phyloP scores from a whole-genome alignment of 2,329 filamentous ascomycete genomes.

The Lasiodiplodia gonubiensis region DNA sequence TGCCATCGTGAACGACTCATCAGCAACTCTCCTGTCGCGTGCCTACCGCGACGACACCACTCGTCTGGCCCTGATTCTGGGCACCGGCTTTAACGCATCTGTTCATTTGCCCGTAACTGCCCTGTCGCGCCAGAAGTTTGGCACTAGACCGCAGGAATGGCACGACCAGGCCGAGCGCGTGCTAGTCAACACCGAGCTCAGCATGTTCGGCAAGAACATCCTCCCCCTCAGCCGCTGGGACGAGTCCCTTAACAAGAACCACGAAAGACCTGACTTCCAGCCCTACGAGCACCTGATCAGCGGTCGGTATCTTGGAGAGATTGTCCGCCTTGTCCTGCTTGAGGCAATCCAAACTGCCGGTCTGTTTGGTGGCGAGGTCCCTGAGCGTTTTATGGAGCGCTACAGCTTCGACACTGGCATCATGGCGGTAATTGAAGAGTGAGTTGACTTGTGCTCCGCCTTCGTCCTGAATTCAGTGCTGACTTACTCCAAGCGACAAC shows the following conservation, averaged over 20 bases:
- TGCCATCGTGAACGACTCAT: slow-evolving; percentile 69
- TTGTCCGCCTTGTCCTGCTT: slow-evolving; percentile 64
- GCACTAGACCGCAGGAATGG: slow-evolving; percentile 60
- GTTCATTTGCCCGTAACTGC: slow-evolving; percentile 63
- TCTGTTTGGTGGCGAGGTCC: slow-evolving; percentile 63
- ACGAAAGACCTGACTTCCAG: slow-evolving; percentile 66
- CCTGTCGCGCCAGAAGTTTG: slow-evolving; percentile 63
- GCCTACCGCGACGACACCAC: slow-evolving; percentile 66
- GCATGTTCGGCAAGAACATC: slow-evolving; percentile 67
- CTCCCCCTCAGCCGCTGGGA: slow-evolving; percentile 67
- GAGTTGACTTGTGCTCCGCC: slow-evolving; percentile 24
- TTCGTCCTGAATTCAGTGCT: background rate
- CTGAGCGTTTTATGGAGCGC: slow-evolving; percentile 59
- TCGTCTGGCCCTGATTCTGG: slow-evolving; percentile 67
- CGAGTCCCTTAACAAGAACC: slow-evolving; percentile 62
- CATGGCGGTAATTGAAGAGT: slow-evolving; percentile 62
- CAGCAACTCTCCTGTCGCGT: slow-evolving; percentile 65
- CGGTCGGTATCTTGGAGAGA: slow-evolving; percentile 68
- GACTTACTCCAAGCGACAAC: slow-evolving; percentile 42
- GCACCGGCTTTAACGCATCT: slow-evolving; percentile 70
- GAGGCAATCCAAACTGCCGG: slow-evolving; percentile 63
- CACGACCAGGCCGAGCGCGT: slow-evolving; percentile 64
- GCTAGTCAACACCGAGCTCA: slow-evolving; percentile 69
- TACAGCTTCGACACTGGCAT: slow-evolving; percentile 66
- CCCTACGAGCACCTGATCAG: slow-evolving; percentile 69